Conservation (phyloP, 306 rosid genomes). For the Pterocarpus santalinus region DNA sequence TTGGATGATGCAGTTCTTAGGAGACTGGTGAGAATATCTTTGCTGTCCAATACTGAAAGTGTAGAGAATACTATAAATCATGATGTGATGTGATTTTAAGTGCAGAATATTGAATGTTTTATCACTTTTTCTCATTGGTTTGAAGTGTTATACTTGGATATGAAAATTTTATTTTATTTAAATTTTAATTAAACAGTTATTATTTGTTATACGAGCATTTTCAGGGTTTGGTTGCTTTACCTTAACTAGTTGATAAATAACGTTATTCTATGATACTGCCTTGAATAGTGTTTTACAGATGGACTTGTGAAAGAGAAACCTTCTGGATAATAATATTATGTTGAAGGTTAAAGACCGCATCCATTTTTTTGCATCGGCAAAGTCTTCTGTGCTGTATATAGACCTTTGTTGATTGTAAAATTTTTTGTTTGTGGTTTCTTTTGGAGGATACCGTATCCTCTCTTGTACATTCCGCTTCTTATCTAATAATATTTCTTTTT, state of each 20-base stretch:
- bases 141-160: not conserved
- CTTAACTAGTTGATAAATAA: not conserved
- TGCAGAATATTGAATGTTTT: not conserved
- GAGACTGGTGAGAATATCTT: conserved; percentile 79
- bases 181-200: not conserved
- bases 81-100: conserved; percentile 16
- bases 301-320: conserved; percentile 18
- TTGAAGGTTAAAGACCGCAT: not conserved
- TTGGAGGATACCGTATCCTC: no score
- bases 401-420: not conserved
- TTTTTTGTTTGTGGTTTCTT: no score
- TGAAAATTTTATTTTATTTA: not conserved
- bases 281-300: not conserved
- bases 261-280: not conserved
- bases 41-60: conserved; percentile 17
- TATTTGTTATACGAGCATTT: not conserved
- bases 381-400: not conserved
- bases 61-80: conserved; percentile 13
- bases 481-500: not conserved
- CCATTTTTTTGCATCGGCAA: not conserved
- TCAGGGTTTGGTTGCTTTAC: not conserved
- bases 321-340: conserved; percentile 16
- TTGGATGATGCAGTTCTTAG: conserved; percentile 97
- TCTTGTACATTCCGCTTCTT: not conserved
- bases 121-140: not conserved